Base-by-base conservation (phyloP, 768 basidiomycete genomes). In the Lactarius sp. region DNA sequence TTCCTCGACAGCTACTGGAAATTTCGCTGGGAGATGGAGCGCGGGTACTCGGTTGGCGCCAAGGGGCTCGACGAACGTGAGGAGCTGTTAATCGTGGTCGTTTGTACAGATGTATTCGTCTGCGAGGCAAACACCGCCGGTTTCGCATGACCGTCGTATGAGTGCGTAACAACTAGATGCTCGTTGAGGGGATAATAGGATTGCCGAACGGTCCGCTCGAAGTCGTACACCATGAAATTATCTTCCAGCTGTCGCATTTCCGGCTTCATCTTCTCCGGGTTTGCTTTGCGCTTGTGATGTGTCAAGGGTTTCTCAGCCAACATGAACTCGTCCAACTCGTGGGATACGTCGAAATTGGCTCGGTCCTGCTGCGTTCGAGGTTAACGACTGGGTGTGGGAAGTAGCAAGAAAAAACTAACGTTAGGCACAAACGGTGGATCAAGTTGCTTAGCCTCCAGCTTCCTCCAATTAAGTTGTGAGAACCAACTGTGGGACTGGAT, bases 281-380 rank as follows among this genome's bases (percentile, higher is more conserved):
- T 90, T 37, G 84, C 86, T 72, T 96, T 98, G 41, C 97, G 87
- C 75, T 94, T 97, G 51, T 90, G 81, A 66, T 95, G 94, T 60
- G 93, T 97, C 60, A 98, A 77, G n/a, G 96, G 96, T 73, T 98
- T 98, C 77, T 98, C 96, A 57, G 95, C 95, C 82, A 98, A 85
- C 71, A 99, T 75, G 70, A 98, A 90, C 74, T 99, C 97, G 73
- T 99, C 95, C 10, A 99, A 83, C 77, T 98, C 97, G 71, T 98
- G 94, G 41, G 93, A 86, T 42, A 97, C 88, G 72, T 99, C 96
- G 74, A 98, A 99, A 74, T 99, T 98, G n/a, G 94, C 92, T 75
- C 88, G 88, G 73, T 95, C 94, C 75, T 89, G 85, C 95, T 99
- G 71, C 33, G 64, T 47, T 49, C 22, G 20, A 41, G 41, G 47